Conservation (phyloP, 2,329 filamentous ascomycete genomes). For the Ophidiomyces ophidiicola region DNA sequence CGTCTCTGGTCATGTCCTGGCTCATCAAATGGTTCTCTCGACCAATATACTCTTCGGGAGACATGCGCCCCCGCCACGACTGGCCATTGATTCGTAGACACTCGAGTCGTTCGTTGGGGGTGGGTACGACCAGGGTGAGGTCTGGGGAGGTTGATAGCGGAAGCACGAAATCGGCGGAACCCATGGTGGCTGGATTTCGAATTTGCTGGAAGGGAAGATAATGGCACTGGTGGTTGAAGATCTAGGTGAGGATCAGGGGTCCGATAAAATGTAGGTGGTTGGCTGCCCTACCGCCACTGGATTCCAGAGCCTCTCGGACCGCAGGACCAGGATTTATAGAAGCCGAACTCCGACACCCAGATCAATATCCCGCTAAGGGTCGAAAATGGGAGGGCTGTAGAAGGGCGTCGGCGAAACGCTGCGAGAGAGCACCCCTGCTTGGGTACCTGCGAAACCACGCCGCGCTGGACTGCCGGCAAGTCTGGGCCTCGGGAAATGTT, state of each 20-base stretch:
- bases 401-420: slow-evolving; percentile 10
- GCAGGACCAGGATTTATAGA: slow-evolving; percentile 9
- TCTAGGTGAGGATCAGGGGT: no score
- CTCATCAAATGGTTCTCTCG: slow-evolving; percentile 43
- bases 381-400: no score
- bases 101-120: slow-evolving; percentile 41
- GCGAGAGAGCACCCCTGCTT: slow-evolving; percentile 9
- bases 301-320: slow-evolving; percentile 7
- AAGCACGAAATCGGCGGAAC: slow-evolving; percentile 29
- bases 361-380: background rate
- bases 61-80: slow-evolving; percentile 47
- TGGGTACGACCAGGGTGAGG: slow-evolving; percentile 44
- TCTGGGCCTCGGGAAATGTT: slow-evolving; percentile 6
- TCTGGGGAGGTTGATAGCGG: slow-evolving; percentile 40
- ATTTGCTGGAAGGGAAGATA: background rate
- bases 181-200: slow-evolving; percentile 21
- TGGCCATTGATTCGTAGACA: slow-evolving; percentile 43
- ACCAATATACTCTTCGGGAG: slow-evolving; percentile 43
- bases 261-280: slow-evolving; percentile 7
- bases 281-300: slow-evolving; percentile 8
- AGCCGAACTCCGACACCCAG: background rate
- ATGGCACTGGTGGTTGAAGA: no score
- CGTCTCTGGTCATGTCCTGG: slow-evolving; percentile 43
- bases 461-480: background rate
- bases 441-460: background rate